phyloP scores from a whole-genome alignment of 495 filamentous ascomycete species.

The Patellaria atrata region DNA sequence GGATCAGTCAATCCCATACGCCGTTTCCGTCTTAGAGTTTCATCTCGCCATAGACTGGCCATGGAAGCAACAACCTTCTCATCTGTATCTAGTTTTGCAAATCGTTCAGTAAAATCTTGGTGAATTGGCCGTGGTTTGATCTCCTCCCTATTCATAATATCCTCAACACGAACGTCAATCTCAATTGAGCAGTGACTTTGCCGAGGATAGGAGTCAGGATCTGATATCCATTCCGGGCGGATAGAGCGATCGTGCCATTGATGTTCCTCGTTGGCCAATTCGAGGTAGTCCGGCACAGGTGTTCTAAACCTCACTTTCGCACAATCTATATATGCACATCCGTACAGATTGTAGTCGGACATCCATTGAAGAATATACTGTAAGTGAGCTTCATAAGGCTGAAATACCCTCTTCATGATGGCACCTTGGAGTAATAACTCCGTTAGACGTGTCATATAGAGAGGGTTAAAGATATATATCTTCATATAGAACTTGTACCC shows the following conservation, averaged over 20 bases:
- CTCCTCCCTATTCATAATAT: conserved; percentile 73
- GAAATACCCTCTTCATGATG: conserved; percentile 66
- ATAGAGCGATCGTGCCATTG: conserved; percentile 73
- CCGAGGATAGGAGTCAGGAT: conserved; percentile 48
- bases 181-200: conserved; percentile 82
- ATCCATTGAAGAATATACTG: conserved; percentile 92
- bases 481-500: conserved; percentile 88
- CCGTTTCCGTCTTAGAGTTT: conserved; percentile 62
- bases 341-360: conserved; percentile 93
- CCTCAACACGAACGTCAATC: conserved; percentile 72
- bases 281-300: conserved; percentile 56
- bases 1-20: conserved; percentile 46
- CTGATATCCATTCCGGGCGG: conserved; percentile 35
- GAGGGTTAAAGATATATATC: conserved; percentile 80
- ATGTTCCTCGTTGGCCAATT: conserved; percentile 41
- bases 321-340: conserved; percentile 74
- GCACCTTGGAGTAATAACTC: conserved; percentile 77
- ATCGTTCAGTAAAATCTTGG: conserved; percentile 70
- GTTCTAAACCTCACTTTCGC: conserved; percentile 52
- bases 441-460: conserved; percentile 63
- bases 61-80: conserved; percentile 84
- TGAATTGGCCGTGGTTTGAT: conserved; percentile 62
- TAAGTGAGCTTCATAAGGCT: conserved; percentile 87
- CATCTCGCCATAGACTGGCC: conserved; percentile 86
- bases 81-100: conserved; percentile 46